Evolutionary conservation across 2,329 filamentous ascomycete genomes (phyloP).

Genomic region (Leptographium lundbergii): DNA sequence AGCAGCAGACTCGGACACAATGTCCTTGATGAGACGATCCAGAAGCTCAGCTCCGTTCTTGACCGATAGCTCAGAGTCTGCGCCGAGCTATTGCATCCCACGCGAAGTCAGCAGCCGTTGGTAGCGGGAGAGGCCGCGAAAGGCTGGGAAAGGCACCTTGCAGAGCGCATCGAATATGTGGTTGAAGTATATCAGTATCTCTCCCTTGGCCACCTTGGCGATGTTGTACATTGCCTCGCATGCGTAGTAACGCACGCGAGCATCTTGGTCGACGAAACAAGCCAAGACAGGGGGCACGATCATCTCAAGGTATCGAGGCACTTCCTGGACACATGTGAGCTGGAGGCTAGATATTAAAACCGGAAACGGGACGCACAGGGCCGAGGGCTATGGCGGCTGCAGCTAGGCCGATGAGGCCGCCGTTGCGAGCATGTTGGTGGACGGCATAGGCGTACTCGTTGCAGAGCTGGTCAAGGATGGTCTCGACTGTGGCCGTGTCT

Average conservation of each 20-base stretch:
- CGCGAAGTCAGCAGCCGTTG: not conserved
- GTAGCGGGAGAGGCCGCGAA: not conserved
- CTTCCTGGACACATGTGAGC: slow-evolving; percentile 43
- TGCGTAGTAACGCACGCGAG: slow-evolving; percentile 90
- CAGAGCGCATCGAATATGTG: slow-evolving; percentile 95
- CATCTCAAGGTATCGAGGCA: slow-evolving; percentile 80
- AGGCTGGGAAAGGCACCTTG: slow-evolving; percentile 47
- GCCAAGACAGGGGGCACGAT: slow-evolving; percentile 95
- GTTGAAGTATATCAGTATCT: slow-evolving; percentile 95
- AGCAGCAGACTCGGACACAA: slow-evolving; percentile 86
- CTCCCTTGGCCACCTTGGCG: slow-evolving; percentile 95
- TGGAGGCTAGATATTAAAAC: not conserved
- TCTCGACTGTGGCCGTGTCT: slow-evolving; percentile 69
- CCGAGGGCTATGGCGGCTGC: slow-evolving; percentile 93
- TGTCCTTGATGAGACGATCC: slow-evolving; percentile 90
- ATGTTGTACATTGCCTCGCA: slow-evolving; percentile 99
- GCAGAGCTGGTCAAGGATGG: slow-evolving; percentile 89
- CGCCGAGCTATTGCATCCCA: slow-evolving; percentile 54
- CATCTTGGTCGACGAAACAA: slow-evolving; percentile 97
- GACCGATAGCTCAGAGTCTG: slow-evolving; percentile 90
- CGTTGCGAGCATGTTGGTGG: slow-evolving; percentile 92
- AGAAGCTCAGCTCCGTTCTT: slow-evolving; percentile 96
- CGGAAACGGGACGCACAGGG: slow-evolving; percentile 46
- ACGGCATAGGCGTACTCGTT: slow-evolving; percentile 97
- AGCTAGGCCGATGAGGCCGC: slow-evolving; percentile 86